Percentiles rank a stretch among this genome's conserved stretches.
Evolutionary conservation across 2,329 filamentous ascomycete species (phyloP).

Genomic region (Penicillium oxalicum): DNA sequence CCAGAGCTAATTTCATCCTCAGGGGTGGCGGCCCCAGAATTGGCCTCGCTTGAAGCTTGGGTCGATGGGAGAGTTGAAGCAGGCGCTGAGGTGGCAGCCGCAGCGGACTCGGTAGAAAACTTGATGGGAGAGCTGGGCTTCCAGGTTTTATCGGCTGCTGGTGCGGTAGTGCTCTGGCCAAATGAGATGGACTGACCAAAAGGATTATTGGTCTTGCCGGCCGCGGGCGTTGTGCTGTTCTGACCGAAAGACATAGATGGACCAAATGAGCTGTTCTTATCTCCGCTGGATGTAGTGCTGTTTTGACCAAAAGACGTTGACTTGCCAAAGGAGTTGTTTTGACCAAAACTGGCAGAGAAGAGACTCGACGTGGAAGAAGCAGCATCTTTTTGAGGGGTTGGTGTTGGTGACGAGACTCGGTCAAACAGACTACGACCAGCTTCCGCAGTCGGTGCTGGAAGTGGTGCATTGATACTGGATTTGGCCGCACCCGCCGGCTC

Average conservation of each 20-base stretch:
- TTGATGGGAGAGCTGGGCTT: constrained; percentile 45
- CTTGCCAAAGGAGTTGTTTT: constrained; percentile 2
- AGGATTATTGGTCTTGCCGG: not conserved
- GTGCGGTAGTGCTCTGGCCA: constrained; percentile 1
- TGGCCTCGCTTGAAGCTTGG: constrained; percentile 34
- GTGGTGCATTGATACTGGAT: constrained; percentile 12
- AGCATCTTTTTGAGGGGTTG: constrained; percentile 8
- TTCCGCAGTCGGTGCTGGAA: constrained; percentile 13
- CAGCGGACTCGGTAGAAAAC: constrained; percentile 34
- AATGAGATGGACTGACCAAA: not conserved
- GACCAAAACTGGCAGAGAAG: constrained; percentile 18
- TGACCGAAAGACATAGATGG: not conserved
- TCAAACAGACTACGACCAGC: constrained; percentile 33
- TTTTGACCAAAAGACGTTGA: not conserved
- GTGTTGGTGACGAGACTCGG: constrained; percentile 22
- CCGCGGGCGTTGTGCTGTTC: constrained; percentile 4
- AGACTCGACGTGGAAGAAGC: constrained; percentile 16
- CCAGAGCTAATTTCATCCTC: constrained; percentile 35
- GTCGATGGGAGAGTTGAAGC: constrained; percentile 22
- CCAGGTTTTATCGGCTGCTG: constrained; percentile 42
- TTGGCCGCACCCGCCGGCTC: constrained; percentile 9
- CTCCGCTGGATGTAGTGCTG: constrained; percentile 11
- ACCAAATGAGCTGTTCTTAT: constrained; percentile 40
- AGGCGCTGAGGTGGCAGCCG: constrained; percentile 12
- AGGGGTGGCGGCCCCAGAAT: constrained; percentile 41